Base-by-base conservation (phyloP, 2,329 filamentous ascomycete genomes). In the Juglanconis oblonga region DNA sequence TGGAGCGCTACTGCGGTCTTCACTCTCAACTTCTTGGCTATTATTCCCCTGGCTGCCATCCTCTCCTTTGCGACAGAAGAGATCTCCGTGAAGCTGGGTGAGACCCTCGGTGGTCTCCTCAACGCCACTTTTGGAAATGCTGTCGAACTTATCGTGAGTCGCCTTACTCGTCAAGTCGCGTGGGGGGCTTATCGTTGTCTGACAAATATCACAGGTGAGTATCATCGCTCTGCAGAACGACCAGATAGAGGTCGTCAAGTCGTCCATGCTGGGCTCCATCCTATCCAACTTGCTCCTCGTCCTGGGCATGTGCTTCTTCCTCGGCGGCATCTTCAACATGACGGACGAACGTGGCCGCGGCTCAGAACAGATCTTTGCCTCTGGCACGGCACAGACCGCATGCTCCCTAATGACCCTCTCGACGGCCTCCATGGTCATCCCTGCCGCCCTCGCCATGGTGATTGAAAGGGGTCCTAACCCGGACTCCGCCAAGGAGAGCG, bases 221-320 rank as follows among this genome's bases (percentile, higher is more conserved):
- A 94, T 98, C 67, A 89, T 98, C 65, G 95, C 95, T 17, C 83
- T 99, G 50, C 86, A 81, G 66, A 87, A 95, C 67, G 86, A 87
- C 64, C 90, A 98, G 76, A 96, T 97, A 71, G 88, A 94, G 68
- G 93, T 98, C 65, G 94, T 98, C n/a, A 95, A 98, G 77, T 90
- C 94, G 24, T 96, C 92, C 65, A 98, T 98, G 93, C 87, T 98
- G 38, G 94, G 95, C 52, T 96, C 91, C 70, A 96, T 98, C 67
- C 81, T 98, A 44, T 97, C 94, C 65, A 98, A 98, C 75, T 88
- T 97, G 65, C 83, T 98, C 7, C 85, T 98, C 29, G 94, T 92
- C 51, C 83, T 92, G 71, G 89, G 89, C 67, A 91, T 90, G 81
- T 92, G 89, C 74, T 92, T 92, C 77, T 79, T 92, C 65, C 83